phyloP scores from a whole-genome alignment of 2,329 filamentous ascomycete species.

The Talaromyces sp. region DNA sequence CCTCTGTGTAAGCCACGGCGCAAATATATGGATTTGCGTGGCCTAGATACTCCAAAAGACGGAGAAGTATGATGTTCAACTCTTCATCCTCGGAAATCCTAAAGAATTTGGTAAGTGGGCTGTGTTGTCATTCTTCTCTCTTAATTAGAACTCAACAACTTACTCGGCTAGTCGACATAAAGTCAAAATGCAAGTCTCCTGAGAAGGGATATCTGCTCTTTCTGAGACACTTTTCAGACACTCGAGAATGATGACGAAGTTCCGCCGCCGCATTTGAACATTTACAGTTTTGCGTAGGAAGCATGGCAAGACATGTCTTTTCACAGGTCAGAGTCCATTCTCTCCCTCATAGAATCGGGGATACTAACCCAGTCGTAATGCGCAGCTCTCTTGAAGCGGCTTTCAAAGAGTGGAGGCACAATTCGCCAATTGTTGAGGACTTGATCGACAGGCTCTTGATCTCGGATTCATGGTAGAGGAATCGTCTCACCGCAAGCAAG shows the following conservation, averaged over 20 bases:
- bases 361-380: constrained; percentile 66
- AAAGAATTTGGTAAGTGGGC: constrained; percentile 15
- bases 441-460: constrained; percentile 64
- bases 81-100: constrained; percentile 75
- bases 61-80: constrained; percentile 79
- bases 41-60: constrained; percentile 82
- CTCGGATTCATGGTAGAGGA: constrained; percentile 66
- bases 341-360: too few relatives aligned
- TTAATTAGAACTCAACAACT: constrained; percentile 24
- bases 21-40: constrained; percentile 77
- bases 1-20: constrained; percentile 79
- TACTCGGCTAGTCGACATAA: constrained; percentile 80
- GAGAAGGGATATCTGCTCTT: constrained; percentile 63
- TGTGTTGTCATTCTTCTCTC: neutral
- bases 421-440: constrained; percentile 68
- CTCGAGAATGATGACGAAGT: constrained; percentile 68
- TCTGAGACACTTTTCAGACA: constrained; percentile 72
- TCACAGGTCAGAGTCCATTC: constrained; percentile 20
- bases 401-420: constrained; percentile 76
- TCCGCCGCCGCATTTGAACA: constrained; percentile 54
- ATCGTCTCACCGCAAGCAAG: constrained; percentile 68
- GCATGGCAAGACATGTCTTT: constrained; percentile 61
- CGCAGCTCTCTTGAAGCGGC: constrained; percentile 84
- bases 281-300: constrained; percentile 60
- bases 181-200: constrained; percentile 81